Percentiles rank a stretch among this genome's conserved stretches.
Conservation (phyloP, 768 basidiomycete species). For the Brasilioporus rufonigricans region DNA sequence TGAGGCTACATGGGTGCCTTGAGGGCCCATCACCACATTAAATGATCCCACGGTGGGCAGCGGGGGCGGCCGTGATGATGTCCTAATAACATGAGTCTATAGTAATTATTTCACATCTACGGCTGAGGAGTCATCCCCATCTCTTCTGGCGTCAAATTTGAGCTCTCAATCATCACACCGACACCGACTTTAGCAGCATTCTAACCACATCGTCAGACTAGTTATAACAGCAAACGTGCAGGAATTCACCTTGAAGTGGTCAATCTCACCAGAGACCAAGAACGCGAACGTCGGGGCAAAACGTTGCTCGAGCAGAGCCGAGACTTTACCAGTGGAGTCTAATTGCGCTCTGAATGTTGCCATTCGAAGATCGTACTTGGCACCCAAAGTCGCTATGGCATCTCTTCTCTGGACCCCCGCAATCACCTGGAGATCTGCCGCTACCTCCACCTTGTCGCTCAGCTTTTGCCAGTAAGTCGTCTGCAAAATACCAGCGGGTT, state of each 20-base stretch:
- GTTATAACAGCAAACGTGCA: not conserved
- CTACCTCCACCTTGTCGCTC: conserved; percentile 95
- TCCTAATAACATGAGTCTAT: conserved; percentile 29
- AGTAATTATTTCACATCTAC: conserved; percentile 34
- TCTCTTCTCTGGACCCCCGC: conserved; percentile 80
- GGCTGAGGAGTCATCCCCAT: conserved; percentile 63
- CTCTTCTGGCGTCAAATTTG: conserved; percentile 77
- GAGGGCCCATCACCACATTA: not conserved
- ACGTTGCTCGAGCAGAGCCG: conserved; percentile 91
- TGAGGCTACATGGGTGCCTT: not conserved
- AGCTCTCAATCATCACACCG: conserved; percentile 96
- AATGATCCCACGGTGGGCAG: conserved; percentile 19
- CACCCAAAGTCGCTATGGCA: conserved; percentile 90
- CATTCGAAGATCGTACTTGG: conserved; percentile 94
- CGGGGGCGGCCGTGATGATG: conserved; percentile 19
- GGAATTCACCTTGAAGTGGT: conserved; percentile 87
- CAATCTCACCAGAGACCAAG: conserved; percentile 93
- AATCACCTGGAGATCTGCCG: conserved; percentile 85
- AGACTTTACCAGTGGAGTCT: conserved; percentile 93
- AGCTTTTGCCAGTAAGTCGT: conserved; percentile 97
- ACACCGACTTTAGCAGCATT: conserved; percentile 93
- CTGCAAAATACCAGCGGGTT: conserved; percentile 78
- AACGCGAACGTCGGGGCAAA: conserved; percentile 96
- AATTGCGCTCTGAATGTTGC: conserved; percentile 93
- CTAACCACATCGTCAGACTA: conserved; percentile 37